Percentiles rank a stretch among this genome's conserved stretches.
These are phyloP conservation scores for Penicillium sp. DNA, from an alignment of 2,329 filamentous ascomycete genomes.

Conservation along the genomic window DNA sequence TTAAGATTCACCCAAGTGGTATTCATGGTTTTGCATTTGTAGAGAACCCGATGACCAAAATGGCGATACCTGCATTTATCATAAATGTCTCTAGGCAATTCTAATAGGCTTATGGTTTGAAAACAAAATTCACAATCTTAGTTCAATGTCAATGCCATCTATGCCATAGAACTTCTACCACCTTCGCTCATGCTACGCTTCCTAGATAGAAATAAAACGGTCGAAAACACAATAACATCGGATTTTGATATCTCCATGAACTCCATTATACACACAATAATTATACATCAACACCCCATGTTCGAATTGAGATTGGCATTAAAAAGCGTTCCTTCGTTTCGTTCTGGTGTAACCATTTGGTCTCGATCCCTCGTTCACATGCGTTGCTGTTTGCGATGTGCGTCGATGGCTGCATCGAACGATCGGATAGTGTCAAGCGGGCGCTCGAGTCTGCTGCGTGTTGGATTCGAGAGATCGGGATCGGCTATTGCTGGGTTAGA, in stretches of 20 bases:
- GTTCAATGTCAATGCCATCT: neutral
- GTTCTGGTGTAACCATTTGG: neutral
- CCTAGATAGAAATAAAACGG: too few species aligned
- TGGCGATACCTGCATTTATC: neutral
- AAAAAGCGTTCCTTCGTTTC: constrained; percentile 13
- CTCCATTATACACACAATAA: constrained; percentile 2
- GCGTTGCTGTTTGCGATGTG: constrained; percentile 51
- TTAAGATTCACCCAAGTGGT: too few species aligned
- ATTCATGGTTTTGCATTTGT: neutral
- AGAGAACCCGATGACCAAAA: neutral
- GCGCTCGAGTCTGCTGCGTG: constrained; percentile 80
- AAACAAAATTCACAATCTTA: too few species aligned
- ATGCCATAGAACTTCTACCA: neutral
- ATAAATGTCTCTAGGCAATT: neutral
- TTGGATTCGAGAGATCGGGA: constrained; percentile 87
- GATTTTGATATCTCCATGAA: neutral
- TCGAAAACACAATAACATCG: neutral
- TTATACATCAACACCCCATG: constrained; percentile 8
- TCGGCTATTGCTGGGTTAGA: constrained; percentile 61
- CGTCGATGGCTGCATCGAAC: constrained; percentile 85
- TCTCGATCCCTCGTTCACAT: constrained; percentile 10
- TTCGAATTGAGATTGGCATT: constrained; percentile 5
- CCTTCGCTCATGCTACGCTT: neutral
- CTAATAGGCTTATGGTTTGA: too few species aligned
- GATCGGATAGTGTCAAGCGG: constrained; percentile 88